phyloP scores from a whole-genome alignment of 345 rosid species.

The Melastoma malabathricum region DNA sequence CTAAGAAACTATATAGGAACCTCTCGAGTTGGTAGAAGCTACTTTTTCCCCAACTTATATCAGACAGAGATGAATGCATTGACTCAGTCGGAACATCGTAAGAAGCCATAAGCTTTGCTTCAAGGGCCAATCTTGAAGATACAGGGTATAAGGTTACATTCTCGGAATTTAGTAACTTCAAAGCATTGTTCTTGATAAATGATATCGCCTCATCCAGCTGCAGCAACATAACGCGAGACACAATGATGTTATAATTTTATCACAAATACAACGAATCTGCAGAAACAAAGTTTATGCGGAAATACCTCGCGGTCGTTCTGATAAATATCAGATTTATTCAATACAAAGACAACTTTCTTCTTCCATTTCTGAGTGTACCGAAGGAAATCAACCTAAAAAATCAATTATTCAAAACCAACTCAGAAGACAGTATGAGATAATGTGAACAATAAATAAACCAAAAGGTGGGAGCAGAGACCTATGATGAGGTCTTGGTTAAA shows the following conservation, averaged over 20 bases:
- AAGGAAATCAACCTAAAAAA: constrained; percentile 78
- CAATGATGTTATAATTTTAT: background rate
- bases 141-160: constrained; percentile 63
- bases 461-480: too few species aligned
- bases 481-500: too few species aligned
- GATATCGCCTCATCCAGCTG: constrained; percentile 87
- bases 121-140: constrained; percentile 77
- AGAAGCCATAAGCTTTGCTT: constrained; percentile 52
- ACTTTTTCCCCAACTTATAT: constrained; percentile 34
- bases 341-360: constrained; percentile 81
- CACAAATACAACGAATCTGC: background rate
- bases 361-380: constrained; percentile 91
- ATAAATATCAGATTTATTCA: constrained; percentile 88
- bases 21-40: constrained; percentile 56
- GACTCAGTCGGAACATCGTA: constrained; percentile 29
- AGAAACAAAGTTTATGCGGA: constrained; percentile 8
- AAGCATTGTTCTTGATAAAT: constrained; percentile 60
- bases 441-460: too few species aligned
- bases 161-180: constrained; percentile 64
- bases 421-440: background rate
- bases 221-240: constrained; percentile 8
- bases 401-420: background rate
- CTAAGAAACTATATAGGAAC: constrained; percentile 68
- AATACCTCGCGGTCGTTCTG: constrained; percentile 62
- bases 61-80: constrained; percentile 21